Percentiles rank a stretch among this genome's conserved stretches.
These are phyloP conservation scores for Ophiocordyceps unilateralis DNA, from an alignment of 2,329 filamentous ascomycete genomes.

Conservation along the genomic window DNA sequence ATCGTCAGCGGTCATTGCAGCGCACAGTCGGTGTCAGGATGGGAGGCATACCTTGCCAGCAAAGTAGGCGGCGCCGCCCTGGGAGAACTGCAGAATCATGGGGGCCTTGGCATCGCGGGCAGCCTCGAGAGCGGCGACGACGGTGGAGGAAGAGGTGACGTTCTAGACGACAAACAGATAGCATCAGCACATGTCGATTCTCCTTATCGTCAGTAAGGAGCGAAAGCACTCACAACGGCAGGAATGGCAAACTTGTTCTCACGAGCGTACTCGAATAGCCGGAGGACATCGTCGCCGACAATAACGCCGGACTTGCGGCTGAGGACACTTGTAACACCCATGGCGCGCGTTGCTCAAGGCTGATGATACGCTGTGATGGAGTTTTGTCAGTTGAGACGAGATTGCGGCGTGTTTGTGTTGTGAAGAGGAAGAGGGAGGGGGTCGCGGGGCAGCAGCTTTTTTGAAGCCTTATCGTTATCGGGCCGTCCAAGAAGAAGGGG, in stretches of 20 bases:
- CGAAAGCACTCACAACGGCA: slow-evolving; percentile 35
- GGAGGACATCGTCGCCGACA: slow-evolving; percentile 34
- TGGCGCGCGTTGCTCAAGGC: slow-evolving; percentile 3
- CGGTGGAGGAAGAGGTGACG: slow-evolving; percentile 73
- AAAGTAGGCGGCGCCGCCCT: slow-evolving; percentile 88
- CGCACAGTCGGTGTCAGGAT: background rate
- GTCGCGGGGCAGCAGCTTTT: background rate
- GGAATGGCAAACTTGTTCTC: slow-evolving; percentile 80
- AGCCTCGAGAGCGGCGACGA: slow-evolving; percentile 77
- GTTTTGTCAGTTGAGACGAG: slow-evolving; percentile 3
- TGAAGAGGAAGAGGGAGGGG: background rate
- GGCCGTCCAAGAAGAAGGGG: background rate
- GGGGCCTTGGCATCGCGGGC: slow-evolving; percentile 82
- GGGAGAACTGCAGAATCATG: slow-evolving; percentile 82
- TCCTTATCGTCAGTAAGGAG: background rate
- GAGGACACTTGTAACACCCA: slow-evolving; percentile 24
- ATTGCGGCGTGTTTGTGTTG: too few species aligned
- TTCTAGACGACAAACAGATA: slow-evolving; percentile 28
- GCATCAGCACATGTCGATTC: background rate
- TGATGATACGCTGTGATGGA: too few species aligned
- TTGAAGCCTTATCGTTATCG: slow-evolving; percentile 1
- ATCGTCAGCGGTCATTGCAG: background rate
- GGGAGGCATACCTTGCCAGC: slow-evolving; percentile 51
- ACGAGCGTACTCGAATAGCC: slow-evolving; percentile 78
- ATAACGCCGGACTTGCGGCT: slow-evolving; percentile 36